phyloP scores from a whole-genome alignment of 768 basidiomycete species.

The Amanita exitialis region DNA sequence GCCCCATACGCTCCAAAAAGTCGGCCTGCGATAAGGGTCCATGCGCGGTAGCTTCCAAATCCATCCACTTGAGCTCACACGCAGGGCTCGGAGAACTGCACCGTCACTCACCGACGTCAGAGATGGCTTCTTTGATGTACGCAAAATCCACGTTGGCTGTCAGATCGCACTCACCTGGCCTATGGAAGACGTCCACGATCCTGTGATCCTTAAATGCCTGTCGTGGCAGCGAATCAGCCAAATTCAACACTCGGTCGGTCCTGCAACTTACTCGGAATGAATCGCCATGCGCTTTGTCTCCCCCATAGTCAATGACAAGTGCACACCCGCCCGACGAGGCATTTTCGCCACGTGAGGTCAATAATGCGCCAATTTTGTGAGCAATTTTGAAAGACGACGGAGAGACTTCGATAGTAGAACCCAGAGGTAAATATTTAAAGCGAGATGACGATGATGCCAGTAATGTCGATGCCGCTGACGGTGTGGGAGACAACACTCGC shows the following conservation, averaged over 20 bases:
- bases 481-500: slow-evolving; percentile 52
- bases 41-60: slow-evolving; percentile 32
- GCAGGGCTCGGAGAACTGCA: neutral
- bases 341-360: slow-evolving; percentile 21
- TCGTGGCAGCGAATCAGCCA: slow-evolving; percentile 1
- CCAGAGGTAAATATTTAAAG: slow-evolving; percentile 57
- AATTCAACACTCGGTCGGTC: neutral
- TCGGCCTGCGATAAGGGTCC: slow-evolving; percentile 67
- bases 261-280: slow-evolving; percentile 66
- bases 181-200: slow-evolving; percentile 74
- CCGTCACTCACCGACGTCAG: slow-evolving; percentile 43
- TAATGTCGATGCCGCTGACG: slow-evolving; percentile 40
- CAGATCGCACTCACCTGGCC: slow-evolving; percentile 83
- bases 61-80: slow-evolving; percentile 16
- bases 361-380: slow-evolving; percentile 53
- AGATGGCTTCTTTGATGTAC: slow-evolving; percentile 71
- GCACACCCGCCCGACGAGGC: slow-evolving; percentile 40
- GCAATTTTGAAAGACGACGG: slow-evolving; percentile 61
- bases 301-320: slow-evolving; percentile 87
- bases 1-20: slow-evolving; percentile 76
- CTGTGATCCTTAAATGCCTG: slow-evolving; percentile 89
- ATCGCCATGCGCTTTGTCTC: slow-evolving; percentile 51
- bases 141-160: slow-evolving; percentile 98
- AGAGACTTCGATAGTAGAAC: slow-evolving; percentile 75
- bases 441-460: slow-evolving; percentile 59